Evolutionary conservation across 2,329 filamentous ascomycete species (phyloP), one percentile per base, ranked within the genome.

Genomic region (Phaeosphaeria sp.): DNA sequence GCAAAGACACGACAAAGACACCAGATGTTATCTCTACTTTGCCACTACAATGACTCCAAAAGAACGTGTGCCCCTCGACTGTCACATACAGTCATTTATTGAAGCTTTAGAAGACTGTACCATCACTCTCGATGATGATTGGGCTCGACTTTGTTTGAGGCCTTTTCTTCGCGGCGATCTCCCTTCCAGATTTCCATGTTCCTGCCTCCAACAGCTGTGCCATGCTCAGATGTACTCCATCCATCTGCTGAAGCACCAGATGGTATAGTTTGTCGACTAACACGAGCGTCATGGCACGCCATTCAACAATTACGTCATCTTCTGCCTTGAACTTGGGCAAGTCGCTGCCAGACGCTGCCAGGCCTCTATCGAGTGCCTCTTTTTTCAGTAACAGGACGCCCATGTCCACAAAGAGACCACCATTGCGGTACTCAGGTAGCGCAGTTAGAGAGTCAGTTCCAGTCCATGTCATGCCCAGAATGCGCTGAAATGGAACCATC

Each of bases 151-250:
- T 73, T 0, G 67, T 72, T 27, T 59, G 18, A 1, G 70, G 70
- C 20, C 70, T 57, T 22, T 60, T 60, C 58, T 63, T 58, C 43
- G 63, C 64, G 13, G 70, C 69, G 21, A 68, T 58, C 43, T 72
- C 69, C 13, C 70, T 46, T 1, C 70, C 70, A 21, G 65, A 62
- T 88, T 97, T 97, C 93, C 94, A 98, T 71, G 92, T 96, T 33
- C 94, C 94, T 6, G 93, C 94, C 77, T 98, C 94, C 10, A 98
- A 82, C 79, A 98, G 85, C 77, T 98, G 94, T 13, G 93, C 88
- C 68, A 98, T 79, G 23, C 83, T 90, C 73, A 98, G 78, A 57
- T 83, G 81, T 62, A 93, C 87, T 33, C 87, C 81, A 2, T 89
- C 90, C 17, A 83, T 83, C 10, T 96, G 79, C 57, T 85, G 86